A percentile compares a stretch with the other conserved stretches of the same genome.
phyloP scores from a whole-genome alignment of 2,329 filamentous ascomycete genomes.

The Penicillium sp. region DNA sequence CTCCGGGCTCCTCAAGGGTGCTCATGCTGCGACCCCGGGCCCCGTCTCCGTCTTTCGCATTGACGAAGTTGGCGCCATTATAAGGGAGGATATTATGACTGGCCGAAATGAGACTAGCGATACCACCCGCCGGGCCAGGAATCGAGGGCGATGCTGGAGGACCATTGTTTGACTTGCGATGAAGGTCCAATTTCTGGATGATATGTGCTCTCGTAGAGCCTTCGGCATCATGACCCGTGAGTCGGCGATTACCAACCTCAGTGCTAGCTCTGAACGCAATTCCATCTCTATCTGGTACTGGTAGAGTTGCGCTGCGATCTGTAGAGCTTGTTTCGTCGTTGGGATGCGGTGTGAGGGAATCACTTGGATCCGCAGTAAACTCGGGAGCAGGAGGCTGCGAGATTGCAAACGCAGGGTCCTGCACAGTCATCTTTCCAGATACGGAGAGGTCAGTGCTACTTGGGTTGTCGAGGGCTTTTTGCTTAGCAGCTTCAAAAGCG shows the following conservation, averaged over 20 bases:
- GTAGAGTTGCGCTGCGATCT: slow-evolving; percentile 67
- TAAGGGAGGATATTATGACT: slow-evolving; percentile 77
- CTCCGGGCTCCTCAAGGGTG: slow-evolving; percentile 52
- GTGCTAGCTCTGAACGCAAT: slow-evolving; percentile 66
- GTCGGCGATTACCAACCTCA: slow-evolving; percentile 61
- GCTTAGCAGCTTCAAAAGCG: slow-evolving; percentile 91
- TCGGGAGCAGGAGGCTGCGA: slow-evolving; percentile 84
- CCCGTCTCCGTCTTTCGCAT: slow-evolving; percentile 38
- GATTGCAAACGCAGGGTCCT: slow-evolving; percentile 84
- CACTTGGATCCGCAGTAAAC: slow-evolving; percentile 78
- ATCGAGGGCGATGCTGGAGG: slow-evolving; percentile 48
- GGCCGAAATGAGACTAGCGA: slow-evolving; percentile 81
- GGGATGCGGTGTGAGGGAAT: slow-evolving; percentile 60
- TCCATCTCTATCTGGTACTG: slow-evolving; percentile 63
- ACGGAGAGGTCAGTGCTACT: slow-evolving; percentile 52
- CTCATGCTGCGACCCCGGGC: slow-evolving; percentile 35
- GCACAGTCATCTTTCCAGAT: slow-evolving; percentile 45
- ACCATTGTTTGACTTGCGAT: slow-evolving; percentile 70
- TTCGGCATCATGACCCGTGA: slow-evolving; percentile 59
- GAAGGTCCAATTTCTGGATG: slow-evolving; percentile 88
- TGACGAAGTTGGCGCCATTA: slow-evolving; percentile 47
- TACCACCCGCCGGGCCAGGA: slow-evolving; percentile 60
- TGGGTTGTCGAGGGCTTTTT: slow-evolving; percentile 79
- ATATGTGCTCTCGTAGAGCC: slow-evolving; percentile 75
- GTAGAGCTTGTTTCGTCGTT: slow-evolving; percentile 56